Conservation (phyloP, 768 basidiomycete species). For the Terana coerulea region DNA sequence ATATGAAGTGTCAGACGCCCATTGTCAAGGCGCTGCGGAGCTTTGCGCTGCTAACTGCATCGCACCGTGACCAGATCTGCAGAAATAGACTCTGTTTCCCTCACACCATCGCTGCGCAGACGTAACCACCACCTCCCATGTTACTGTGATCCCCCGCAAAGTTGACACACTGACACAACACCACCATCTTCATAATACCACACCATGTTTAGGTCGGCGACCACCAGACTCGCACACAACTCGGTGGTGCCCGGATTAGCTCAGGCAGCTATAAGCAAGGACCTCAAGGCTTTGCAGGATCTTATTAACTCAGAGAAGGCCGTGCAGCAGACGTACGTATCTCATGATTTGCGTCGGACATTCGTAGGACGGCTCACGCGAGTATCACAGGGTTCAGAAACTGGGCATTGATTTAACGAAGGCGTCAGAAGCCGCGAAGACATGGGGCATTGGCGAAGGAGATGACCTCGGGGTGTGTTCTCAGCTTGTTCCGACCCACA, state of each 20-base stretch:
- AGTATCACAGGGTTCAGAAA: constrained; percentile 41
- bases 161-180: no score
- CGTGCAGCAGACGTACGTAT: constrained; percentile 65
- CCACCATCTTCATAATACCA: no score
- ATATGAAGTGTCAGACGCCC: no score
- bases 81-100: no score
- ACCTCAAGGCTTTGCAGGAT: constrained; percentile 79
- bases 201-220: constrained; percentile 72
- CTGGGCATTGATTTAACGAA: constrained; percentile 63
- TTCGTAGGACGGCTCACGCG: background rate
- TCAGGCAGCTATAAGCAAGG: constrained; percentile 62
- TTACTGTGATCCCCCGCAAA: no score
- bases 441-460: constrained; percentile 78
- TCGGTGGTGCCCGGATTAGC: constrained; percentile 69
- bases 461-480: constrained; percentile 68
- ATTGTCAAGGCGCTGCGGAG: no score
- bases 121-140: no score
- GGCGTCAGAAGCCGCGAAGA: constrained; percentile 66
- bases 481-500: background rate
- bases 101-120: no score
- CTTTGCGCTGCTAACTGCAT: no score
- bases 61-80: no score
- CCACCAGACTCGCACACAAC: constrained; percentile 86
- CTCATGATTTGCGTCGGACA: no score
- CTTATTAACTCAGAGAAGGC: constrained; percentile 87